Evolutionary conservation across 345 rosid genomes (phyloP).

Genomic region (Citrus glauca): DNA sequence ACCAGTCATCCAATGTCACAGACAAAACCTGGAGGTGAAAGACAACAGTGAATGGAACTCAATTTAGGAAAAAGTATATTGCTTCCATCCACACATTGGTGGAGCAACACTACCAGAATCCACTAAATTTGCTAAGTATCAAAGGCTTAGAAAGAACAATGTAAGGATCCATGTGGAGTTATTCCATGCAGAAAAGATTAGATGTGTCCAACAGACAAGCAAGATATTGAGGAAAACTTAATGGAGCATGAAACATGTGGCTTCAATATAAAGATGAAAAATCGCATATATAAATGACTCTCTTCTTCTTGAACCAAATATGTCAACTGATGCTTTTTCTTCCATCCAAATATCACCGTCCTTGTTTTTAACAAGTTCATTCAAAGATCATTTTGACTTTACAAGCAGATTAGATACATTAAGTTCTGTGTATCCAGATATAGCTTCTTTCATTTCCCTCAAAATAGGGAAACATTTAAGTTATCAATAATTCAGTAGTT

Average conservation of each 20-base stretch:
- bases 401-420: no score
- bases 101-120: background rate
- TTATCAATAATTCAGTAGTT: background rate
- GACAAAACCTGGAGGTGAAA: conserved; percentile 65
- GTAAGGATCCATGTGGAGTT: background rate
- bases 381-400: no score
- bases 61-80: background rate
- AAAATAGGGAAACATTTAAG: background rate
- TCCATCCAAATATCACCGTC: background rate
- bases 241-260: background rate
- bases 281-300: background rate
- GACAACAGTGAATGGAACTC: background rate
- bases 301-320: background rate
- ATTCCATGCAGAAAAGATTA: background rate
- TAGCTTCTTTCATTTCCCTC: background rate
- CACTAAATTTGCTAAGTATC: background rate
- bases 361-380: background rate
- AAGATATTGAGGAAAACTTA: background rate
- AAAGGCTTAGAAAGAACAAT: background rate
- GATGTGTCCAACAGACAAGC: background rate
- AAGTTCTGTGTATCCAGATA: background rate
- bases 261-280: background rate
- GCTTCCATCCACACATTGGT: background rate
- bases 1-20: conserved; percentile 95
- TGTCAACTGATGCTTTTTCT: background rate